A percentile compares a stretch with the other conserved stretches of the same genome.
Conservation (phyloP, 768 basidiomycete species). For the Filobasidium floriforme region DNA sequence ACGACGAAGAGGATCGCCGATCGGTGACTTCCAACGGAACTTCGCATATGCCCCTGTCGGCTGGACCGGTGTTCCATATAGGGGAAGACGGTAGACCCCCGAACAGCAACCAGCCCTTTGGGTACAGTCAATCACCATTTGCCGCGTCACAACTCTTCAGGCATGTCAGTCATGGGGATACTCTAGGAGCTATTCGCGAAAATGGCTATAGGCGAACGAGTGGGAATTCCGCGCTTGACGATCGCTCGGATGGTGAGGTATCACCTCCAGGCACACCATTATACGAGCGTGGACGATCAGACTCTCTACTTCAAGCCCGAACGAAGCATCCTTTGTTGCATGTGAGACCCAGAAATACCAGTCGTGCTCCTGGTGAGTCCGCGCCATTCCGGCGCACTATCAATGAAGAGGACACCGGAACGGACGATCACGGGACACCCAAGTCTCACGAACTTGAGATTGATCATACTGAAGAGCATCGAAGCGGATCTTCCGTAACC, state of each 20-base stretch:
- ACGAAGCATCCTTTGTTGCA: slow-evolving; percentile 1
- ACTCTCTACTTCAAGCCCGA: background rate
- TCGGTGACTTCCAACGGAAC: slow-evolving; percentile 67
- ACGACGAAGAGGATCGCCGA: slow-evolving; percentile 80
- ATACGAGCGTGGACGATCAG: background rate
- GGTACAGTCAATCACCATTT: slow-evolving; percentile 72
- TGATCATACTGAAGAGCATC: background rate
- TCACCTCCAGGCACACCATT: slow-evolving; percentile 11
- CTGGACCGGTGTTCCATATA: slow-evolving; percentile 28
- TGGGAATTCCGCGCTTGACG: background rate
- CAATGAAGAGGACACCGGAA: slow-evolving; percentile 42
- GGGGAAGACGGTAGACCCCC: slow-evolving; percentile 50
- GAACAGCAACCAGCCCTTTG: slow-evolving; percentile 53
- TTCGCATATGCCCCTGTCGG: slow-evolving; percentile 53
- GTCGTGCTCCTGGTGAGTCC: slow-evolving; percentile 25
- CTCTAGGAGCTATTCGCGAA: slow-evolving; percentile 17
- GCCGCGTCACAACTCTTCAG: slow-evolving; percentile 78
- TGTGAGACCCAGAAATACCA: background rate
- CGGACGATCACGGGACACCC: slow-evolving; percentile 2
- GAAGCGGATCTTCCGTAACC: background rate
- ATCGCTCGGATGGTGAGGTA: background rate
- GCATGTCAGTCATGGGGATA: slow-evolving; percentile 6
- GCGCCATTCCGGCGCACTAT: slow-evolving; percentile 47
- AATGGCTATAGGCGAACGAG: background rate
- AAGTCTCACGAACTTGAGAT: slow-evolving; percentile 4